These are phyloP conservation scores for Nannochloropsis oceanica DNA, from an alignment of 108 stramenopile genomes.

Conservation along the genomic window DNA sequence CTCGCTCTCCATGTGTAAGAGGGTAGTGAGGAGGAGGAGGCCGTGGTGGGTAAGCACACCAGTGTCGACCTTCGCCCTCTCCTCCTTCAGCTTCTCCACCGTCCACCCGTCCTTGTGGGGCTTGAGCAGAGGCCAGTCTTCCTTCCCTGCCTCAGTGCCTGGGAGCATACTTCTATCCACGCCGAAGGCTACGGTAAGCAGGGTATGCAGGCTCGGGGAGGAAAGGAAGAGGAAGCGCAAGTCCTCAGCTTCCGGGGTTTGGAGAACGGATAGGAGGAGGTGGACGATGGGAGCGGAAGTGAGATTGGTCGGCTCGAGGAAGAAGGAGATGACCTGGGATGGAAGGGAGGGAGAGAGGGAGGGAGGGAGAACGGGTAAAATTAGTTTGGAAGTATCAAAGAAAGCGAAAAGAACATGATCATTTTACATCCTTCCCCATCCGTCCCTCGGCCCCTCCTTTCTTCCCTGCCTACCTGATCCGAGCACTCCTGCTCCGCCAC, in stretches of 20 bases:
- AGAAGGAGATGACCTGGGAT: not conserved
- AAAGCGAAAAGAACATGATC: too few species aligned
- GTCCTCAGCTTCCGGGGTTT: not conserved
- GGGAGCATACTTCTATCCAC: not conserved
- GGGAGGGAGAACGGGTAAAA: not conserved
- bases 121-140: not conserved
- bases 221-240: not conserved
- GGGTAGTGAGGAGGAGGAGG: not conserved
- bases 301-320: not conserved
- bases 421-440: too few species aligned
- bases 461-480: not conserved
- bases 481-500: slow-evolving; percentile 19
- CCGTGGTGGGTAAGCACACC: not conserved
- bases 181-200: not conserved
- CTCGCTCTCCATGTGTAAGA: not conserved
- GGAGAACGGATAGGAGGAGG: not conserved
- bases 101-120: not conserved
- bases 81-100: not conserved
- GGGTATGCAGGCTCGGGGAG: not conserved
- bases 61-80: not conserved
- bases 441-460: too few species aligned
- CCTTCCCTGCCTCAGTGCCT: not conserved
- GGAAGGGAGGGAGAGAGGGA: not conserved
- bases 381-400: too few species aligned
- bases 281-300: not conserved